Conservation (phyloP, 2,329 filamentous ascomycete genomes). For the Sclerotinia sclerotiorum region DNA sequence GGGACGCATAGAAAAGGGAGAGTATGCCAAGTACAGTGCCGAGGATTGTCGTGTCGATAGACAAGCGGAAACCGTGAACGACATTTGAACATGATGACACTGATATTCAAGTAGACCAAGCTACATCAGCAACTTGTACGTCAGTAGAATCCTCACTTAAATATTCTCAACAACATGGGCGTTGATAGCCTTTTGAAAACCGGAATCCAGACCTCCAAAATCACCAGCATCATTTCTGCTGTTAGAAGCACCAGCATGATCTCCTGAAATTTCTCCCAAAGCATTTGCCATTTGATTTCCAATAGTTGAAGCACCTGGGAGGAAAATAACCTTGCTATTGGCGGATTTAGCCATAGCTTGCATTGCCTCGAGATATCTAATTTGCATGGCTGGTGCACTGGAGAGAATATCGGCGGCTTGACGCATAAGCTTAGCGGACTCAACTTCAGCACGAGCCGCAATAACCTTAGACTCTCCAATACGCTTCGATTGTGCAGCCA, state of each 20-base stretch:
- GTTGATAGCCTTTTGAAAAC: constrained; percentile 80
- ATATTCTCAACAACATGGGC: constrained; percentile 83
- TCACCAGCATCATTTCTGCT: constrained; percentile 46
- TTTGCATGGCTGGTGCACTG: constrained; percentile 95
- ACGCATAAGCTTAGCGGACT: constrained; percentile 89
- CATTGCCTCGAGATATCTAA: constrained; percentile 97
- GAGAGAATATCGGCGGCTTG: constrained; percentile 92
- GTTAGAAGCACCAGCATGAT: constrained; percentile 47
- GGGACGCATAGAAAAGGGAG: background rate
- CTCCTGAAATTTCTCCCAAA: constrained; percentile 55
- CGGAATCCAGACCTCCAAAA: constrained; percentile 54
- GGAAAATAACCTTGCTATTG: constrained; percentile 83
- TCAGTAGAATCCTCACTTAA: constrained; percentile 46
- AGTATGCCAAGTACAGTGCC: constrained; percentile 5
- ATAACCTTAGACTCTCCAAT: constrained; percentile 99
- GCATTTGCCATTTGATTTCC: constrained; percentile 58
- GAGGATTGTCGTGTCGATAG: background rate
- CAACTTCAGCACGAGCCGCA: constrained; percentile 93
- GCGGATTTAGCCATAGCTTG: constrained; percentile 96
- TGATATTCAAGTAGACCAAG: constrained; percentile 36
- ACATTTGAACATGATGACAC: background rate
- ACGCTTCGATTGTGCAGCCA: constrained; percentile 98
- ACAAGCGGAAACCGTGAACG: background rate
- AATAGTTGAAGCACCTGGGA: constrained; percentile 59
- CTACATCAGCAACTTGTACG: constrained; percentile 33